Conservation (phyloP, 805 yeast genomes). For the Candida yuanshanica region DNA sequence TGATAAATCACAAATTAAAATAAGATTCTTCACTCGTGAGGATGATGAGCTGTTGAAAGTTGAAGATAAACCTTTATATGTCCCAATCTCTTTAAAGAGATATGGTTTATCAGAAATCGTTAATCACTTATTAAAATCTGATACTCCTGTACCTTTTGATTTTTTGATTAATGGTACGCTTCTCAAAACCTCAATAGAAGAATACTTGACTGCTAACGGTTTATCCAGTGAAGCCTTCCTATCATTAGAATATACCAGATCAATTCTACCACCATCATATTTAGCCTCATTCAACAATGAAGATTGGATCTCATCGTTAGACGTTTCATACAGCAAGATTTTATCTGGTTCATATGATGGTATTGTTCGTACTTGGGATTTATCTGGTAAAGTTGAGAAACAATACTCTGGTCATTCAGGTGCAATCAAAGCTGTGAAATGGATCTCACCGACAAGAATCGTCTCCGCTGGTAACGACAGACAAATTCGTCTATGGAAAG, state of each 20-base stretch:
- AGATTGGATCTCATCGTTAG: slow-evolving; percentile 86
- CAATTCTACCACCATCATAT: slow-evolving; percentile 91
- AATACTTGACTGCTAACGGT: slow-evolving; percentile 70
- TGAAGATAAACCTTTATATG: slow-evolving; percentile 79
- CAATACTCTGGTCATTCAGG: slow-evolving; percentile 87
- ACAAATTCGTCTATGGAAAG: slow-evolving; percentile 83
- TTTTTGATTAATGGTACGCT: slow-evolving; percentile 83
- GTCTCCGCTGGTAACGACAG: slow-evolving; percentile 89
- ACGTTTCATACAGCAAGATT: slow-evolving; percentile 42
- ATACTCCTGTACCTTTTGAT: slow-evolving; percentile 81
- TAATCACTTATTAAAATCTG: slow-evolving; percentile 67
- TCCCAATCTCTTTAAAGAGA: slow-evolving; percentile 80
- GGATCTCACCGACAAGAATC: slow-evolving; percentile 69
- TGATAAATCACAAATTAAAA: slow-evolving; percentile 62
- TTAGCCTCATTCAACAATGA: slow-evolving; percentile 85
- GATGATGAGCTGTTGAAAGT: slow-evolving; percentile 68
- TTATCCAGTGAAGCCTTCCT: slow-evolving; percentile 76
- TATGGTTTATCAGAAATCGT: slow-evolving; percentile 94
- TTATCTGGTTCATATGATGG: slow-evolving; percentile 94
- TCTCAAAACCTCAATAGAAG: slow-evolving; percentile 71
- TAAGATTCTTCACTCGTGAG: slow-evolving; percentile 83
- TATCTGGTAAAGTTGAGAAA: slow-evolving; percentile 71
- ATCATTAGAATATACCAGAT: slow-evolving; percentile 83
- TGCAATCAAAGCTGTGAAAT: slow-evolving; percentile 75
- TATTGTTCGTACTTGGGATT: slow-evolving; percentile 81